Evolutionary conservation across 208 protist genomes (phyloP), one percentile per base, ranked within the genome.

Genomic region (Trypanosoma congolense): DNA sequence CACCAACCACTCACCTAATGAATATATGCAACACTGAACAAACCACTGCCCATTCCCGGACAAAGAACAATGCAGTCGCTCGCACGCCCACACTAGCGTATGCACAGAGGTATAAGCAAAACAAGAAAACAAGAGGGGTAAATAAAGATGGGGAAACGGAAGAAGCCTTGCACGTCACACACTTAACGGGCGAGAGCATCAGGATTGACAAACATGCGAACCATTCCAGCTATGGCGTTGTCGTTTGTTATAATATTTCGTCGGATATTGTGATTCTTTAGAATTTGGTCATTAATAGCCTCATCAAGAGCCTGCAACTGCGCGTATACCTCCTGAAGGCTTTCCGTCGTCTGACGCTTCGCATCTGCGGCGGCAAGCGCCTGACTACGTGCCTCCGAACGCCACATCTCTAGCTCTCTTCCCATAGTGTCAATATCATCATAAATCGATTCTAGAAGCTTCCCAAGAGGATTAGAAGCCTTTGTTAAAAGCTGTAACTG

Each of bases 341-440:
- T 87, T 58, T 92, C 83, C 61, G 80, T 75, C 46, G 87, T 95
- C 63, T 90, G 77, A 22, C 84, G 79, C 9, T 70, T 68, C 0
- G 87, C 87, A 40, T 95, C 83, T 5, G 77, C 65, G 0, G 87
- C 87, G 19, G 83, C 83, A 18, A 90, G 54, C 8, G 77, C 76
- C 64, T 95, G 87, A 31, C 47, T 89, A 30, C 87, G 81, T 29
- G 87, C 78, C 69, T 95, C 83, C 22, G 75, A 82, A 30, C 87
- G 78, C 87, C 87, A 95, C 83, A 87, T 92, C 50, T 95, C 87
- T 26, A 95, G 57, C 65, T 95, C 87, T 3, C 87, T 73, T 10
- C 69, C 64, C 87, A 95, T 95, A 50, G 77, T 92, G 31, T 95
- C 87, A 53, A 95, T 82, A 54, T 95, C 87, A 44, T 95, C 84